These are phyloP conservation scores for Naganishia sp. DNA, from an alignment of 1,284 basidiomycete genomes.

Conservation along the genomic window DNA sequence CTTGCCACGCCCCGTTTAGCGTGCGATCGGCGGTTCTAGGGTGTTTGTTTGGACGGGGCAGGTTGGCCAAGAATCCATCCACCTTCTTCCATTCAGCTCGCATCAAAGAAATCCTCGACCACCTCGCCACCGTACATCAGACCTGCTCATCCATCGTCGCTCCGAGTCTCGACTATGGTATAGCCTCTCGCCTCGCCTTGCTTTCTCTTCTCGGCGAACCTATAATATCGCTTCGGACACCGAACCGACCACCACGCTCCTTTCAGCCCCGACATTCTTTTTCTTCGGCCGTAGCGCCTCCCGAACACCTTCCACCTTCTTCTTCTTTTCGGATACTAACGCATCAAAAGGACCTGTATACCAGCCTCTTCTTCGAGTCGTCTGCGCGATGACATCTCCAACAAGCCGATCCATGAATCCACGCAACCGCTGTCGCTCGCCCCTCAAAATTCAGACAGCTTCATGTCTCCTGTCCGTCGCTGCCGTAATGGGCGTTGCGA, in stretches of 20 bases:
- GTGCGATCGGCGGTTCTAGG: too few species aligned
- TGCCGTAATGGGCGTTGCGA: background rate
- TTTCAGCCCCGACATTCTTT: slow-evolving; percentile 11
- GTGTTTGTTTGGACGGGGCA: too few species aligned
- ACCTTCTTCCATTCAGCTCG: too few species aligned
- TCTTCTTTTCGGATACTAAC: background rate
- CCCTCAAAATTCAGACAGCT: slow-evolving; percentile 2
- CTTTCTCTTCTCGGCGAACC: too few species aligned
- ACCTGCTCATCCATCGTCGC: too few species aligned
- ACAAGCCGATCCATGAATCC: background rate
- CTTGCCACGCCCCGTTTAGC: too few species aligned
- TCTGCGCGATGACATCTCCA: background rate
- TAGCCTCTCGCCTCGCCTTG: too few species aligned
- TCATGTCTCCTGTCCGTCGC: slow-evolving; percentile 14
- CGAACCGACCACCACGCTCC: background rate
- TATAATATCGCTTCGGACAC: slow-evolving; percentile 5
- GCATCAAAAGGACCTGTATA: background rate
- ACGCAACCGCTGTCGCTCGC: background rate
- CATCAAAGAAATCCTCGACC: too few species aligned
- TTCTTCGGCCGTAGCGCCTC: background rate
- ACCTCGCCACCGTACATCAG: too few species aligned
- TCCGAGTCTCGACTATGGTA: too few species aligned
- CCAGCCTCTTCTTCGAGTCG: background rate
- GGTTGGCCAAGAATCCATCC: too few species aligned
- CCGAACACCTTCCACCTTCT: background rate